phyloP scores from a whole-genome alignment of 164 flowering plant species.

The Nelumbo lutea region DNA sequence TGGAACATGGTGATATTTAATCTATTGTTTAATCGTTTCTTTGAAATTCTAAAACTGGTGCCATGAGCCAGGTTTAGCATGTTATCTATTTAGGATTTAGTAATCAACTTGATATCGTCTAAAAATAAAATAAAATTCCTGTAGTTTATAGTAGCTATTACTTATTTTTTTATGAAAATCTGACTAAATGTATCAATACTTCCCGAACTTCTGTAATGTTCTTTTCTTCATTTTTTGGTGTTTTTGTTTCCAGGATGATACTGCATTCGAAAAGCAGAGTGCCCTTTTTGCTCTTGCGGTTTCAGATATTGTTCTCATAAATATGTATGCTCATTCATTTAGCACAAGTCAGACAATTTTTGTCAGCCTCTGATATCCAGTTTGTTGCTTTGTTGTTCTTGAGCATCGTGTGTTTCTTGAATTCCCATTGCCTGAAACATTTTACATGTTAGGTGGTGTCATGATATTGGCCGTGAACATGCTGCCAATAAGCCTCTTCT shows the following conservation, averaged over 20 bases:
- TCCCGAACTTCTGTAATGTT: not conserved
- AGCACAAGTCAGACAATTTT: not conserved
- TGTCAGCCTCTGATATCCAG: not conserved
- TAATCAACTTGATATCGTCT: not conserved
- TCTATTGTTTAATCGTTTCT: no score
- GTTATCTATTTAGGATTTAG: not conserved
- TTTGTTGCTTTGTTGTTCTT: not conserved
- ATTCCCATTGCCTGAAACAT: not conserved
- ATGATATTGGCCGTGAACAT: conserved; percentile 82
- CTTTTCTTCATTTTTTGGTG: not conserved
- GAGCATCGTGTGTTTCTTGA: not conserved
- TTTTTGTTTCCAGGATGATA: conserved; percentile 50
- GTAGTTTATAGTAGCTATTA: not conserved
- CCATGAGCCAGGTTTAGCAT: not conserved
- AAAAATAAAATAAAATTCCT: not conserved
- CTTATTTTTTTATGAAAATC: not conserved
- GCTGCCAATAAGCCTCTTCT: conserved; percentile 82
- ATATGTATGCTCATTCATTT: conserved; percentile 46
- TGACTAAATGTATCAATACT: not conserved
- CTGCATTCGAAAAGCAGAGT: conserved; percentile 83
- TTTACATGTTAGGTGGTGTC: conserved; percentile 61
- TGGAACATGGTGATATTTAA: no score
- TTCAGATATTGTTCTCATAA: conserved; percentile 73
- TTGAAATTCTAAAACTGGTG: not conserved
- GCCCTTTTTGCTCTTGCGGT: conserved; percentile 84